Base-by-base conservation (phyloP, 345 rosid species). In the Anacardium occidentale region DNA sequence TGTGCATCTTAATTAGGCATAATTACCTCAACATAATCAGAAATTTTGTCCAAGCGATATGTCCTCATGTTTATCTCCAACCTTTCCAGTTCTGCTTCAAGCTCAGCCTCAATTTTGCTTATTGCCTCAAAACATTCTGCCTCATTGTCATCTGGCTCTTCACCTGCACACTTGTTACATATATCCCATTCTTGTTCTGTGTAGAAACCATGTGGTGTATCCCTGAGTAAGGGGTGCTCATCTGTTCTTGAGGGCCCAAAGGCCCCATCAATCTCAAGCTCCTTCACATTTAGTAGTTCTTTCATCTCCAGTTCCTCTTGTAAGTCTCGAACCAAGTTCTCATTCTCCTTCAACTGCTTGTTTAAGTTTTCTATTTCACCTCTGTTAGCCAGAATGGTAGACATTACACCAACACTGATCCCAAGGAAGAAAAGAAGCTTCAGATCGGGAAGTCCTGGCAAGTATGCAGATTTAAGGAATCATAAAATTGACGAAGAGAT, bases 41-140 rank as follows among this genome's bases (percentile, higher is more conserved):
- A 21, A n/a, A 53, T 48, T 6, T 32, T 58, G 57, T 67, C 37
- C 68, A 67, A 62, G 55, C 56, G 72, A 52, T 74, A 50, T 22
- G 57, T 57, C 51, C 26, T 75, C 64, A 76, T 68, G 71, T 74
- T 79, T 37, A 65, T 25, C 40, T 66, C 81, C 69, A 83, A 61
- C 69, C 77, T 68, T 73, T 74, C 70, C 9, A 81, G 72, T 61
- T 78, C 87, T 32, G 75, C 84, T 60, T 81, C 83, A 51, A 83
- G 81, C 77, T 81, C 79, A 2, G 78, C 84, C 75, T 81, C 85
- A 5, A 79, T 84, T 77, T 79, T 69, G 29, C 74, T 76, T 77
- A 72, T 76, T 26, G 47, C 67, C 52, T 77, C 72, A 3, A 60
- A 52, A 14, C 51, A 73, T 59, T 54, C 70, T 15, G 63, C 44